These are phyloP conservation scores for Ustulina deusta DNA, from an alignment of 2,329 filamentous ascomycete species.

Conservation along the genomic window DNA sequence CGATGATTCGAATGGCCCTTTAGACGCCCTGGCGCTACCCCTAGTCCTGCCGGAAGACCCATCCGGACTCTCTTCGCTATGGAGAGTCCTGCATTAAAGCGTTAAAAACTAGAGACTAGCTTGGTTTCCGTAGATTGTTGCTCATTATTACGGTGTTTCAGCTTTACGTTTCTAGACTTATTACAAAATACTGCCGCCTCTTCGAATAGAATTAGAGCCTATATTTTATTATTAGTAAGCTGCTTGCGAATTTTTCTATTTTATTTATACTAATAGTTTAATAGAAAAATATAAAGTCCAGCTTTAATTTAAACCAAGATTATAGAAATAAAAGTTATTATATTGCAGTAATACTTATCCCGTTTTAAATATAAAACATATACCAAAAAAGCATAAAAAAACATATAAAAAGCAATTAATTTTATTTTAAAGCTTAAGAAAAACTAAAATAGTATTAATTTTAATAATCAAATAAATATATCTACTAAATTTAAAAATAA, in stretches of 20 bases:
- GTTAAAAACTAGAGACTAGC: slow-evolving; percentile 12
- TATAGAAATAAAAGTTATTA: slow-evolving; percentile 4
- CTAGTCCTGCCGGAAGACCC: slow-evolving; percentile 6
- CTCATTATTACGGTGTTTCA: slow-evolving; percentile 5
- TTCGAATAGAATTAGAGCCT: slow-evolving; percentile 5
- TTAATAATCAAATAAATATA: no score
- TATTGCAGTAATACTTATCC: no score
- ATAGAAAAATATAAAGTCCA: slow-evolving; percentile 1
- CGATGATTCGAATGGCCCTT: neutral
- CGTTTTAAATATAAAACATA: no score
- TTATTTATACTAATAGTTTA: slow-evolving; percentile 2
- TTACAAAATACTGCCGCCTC: neutral
- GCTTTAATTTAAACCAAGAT: slow-evolving; percentile 10
- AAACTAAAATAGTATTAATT: no score
- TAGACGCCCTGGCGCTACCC: slow-evolving; percentile 3
- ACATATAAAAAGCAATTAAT: no score
- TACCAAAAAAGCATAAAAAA: no score
- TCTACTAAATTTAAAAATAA: no score
- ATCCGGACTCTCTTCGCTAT: slow-evolving; percentile 10
- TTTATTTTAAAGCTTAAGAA: no score
- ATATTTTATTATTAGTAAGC: slow-evolving; percentile 10
- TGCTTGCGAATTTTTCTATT: slow-evolving; percentile 1
- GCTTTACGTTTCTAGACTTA: neutral
- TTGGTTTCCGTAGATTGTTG: slow-evolving; percentile 5
- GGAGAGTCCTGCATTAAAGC: slow-evolving; percentile 14